Percentiles rank a stretch among this genome's conserved stretches.
Conservation (phyloP, 164 flowering plant species). For the Saururus chinensis region DNA sequence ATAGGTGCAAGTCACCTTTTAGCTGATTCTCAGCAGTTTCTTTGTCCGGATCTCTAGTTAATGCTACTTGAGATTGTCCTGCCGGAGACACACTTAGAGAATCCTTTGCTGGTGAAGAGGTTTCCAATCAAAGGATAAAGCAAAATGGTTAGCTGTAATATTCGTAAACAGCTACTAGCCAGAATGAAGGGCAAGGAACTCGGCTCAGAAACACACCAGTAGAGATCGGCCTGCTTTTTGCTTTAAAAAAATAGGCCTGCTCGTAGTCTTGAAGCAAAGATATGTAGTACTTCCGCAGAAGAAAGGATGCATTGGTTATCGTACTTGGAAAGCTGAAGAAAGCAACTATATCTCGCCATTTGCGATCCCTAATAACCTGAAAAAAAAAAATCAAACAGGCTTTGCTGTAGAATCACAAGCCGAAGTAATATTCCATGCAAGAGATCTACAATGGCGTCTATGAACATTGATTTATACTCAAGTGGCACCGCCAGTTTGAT, state of each 20-base stretch:
- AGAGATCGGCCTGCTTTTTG: conserved; percentile 22
- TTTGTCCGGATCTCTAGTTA: conserved; percentile 10
- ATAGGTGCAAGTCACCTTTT: conserved; percentile 13
- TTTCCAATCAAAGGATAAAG: conserved; percentile 7
- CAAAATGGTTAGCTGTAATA: not conserved
- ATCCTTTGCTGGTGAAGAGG: not conserved
- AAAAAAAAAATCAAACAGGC: conserved; percentile 2
- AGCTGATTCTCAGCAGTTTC: conserved; percentile 15
- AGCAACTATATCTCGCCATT: conserved; percentile 66
- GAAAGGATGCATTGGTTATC: conserved; percentile 69
- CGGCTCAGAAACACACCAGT: conserved; percentile 22
- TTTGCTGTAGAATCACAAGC: too few relatives aligned
- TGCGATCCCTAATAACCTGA: conserved; percentile 68
- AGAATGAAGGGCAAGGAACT: not conserved
- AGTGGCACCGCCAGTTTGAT: too few relatives aligned
- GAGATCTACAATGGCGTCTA: not conserved
- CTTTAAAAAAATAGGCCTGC: conserved; percentile 62
- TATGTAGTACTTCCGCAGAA: conserved; percentile 55
- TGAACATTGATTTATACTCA: too few relatives aligned
- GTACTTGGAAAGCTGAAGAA: conserved; percentile 54
- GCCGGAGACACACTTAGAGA: conserved; percentile 17
- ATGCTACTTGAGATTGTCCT: conserved; percentile 7
- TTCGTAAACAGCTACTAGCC: not conserved
- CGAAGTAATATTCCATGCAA: not conserved
- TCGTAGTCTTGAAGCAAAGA: conserved; percentile 74